A percentile compares a stretch with the other conserved stretches of the same genome.
Evolutionary conservation across 495 filamentous ascomycete genomes (phyloP).

Genomic region (Peziza echinospora): DNA sequence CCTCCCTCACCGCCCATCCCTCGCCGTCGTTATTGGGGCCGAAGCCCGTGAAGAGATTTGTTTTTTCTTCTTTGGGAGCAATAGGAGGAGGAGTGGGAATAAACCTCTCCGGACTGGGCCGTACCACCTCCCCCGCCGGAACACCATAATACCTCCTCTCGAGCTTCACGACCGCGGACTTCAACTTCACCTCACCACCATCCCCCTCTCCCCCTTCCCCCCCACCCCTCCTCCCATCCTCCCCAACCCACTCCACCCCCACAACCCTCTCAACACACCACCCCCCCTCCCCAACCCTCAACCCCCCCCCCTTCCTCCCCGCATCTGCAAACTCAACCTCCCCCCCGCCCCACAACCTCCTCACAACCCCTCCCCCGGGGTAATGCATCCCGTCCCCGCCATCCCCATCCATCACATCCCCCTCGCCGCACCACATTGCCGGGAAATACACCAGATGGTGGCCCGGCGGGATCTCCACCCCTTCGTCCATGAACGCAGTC

Average conservation of each 20-base stretch:
- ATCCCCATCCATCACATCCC: conserved; percentile 38
- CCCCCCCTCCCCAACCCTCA: not conserved
- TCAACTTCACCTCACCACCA: no score
- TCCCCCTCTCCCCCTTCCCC: not conserved
- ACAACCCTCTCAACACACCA: not conserved
- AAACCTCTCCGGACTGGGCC: no score
- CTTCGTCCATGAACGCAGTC: no score
- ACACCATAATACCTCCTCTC: not conserved
- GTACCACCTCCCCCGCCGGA: not conserved
- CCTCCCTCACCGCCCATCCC: no score
- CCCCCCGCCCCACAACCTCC: conserved; percentile 22
- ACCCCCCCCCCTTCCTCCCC: not conserved
- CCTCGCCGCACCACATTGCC: conserved; percentile 27
- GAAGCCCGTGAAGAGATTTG: no score
- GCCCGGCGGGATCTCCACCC: conserved; percentile 28
- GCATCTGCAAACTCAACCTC: conserved; percentile 6
- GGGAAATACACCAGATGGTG: conserved; percentile 61
- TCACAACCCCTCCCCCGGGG: conserved; percentile 28
- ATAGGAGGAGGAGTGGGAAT: not conserved
- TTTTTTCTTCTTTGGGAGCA: not conserved
- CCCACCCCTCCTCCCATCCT: not conserved
- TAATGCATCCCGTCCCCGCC: conserved; percentile 52
- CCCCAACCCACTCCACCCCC: conserved; percentile 4
- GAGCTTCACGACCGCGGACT: not conserved
- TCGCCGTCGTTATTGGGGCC: no score